Evolutionary conservation across 78 protist species (phyloP).

Genomic region (Dictyostelium brefeldianum): DNA sequence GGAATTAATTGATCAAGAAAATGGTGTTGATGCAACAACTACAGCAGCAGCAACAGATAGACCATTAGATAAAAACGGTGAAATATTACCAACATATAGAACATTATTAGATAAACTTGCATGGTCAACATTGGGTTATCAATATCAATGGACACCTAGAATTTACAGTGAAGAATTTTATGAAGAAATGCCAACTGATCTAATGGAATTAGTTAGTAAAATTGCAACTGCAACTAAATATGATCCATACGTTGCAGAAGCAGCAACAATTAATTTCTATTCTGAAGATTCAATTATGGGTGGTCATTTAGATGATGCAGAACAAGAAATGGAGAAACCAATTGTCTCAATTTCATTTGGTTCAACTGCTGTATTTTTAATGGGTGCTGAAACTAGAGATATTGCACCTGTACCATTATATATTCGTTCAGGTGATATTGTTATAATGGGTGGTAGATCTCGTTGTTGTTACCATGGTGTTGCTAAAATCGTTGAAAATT

Average conservation of each 20-base stretch:
- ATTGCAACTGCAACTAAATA: constrained; percentile 62
- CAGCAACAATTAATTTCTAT: constrained; percentile 80
- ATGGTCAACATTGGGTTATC: constrained; percentile 84
- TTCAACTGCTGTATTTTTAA: constrained; percentile 75
- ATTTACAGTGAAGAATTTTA: constrained; percentile 59
- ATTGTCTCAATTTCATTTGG: constrained; percentile 81
- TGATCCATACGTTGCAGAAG: constrained; percentile 76
- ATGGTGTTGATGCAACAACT: neutral
- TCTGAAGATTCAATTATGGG: constrained; percentile 84
- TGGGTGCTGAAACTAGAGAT: constrained; percentile 81
- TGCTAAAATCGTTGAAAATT: constrained; percentile 70
- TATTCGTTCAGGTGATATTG: constrained; percentile 78
- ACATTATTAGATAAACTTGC: constrained; percentile 48
- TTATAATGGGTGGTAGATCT: constrained; percentile 85
- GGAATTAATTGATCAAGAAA: constrained; percentile 15
- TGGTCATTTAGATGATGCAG: constrained; percentile 86
- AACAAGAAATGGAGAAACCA: constrained; percentile 86
- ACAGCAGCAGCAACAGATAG: neutral
- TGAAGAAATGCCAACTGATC: constrained; percentile 59
- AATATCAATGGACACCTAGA: constrained; percentile 85
- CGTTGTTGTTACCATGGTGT: constrained; percentile 86
- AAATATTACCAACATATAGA: constrained; percentile 71
- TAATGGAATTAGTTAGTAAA: constrained; percentile 36
- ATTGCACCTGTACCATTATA: constrained; percentile 75
- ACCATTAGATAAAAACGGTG: constrained; percentile 77